A percentile compares a stretch with the other conserved stretches of the same genome.
Evolutionary conservation across 768 basidiomycete species (phyloP).

Genomic region (Hygrocybe coccinea): DNA sequence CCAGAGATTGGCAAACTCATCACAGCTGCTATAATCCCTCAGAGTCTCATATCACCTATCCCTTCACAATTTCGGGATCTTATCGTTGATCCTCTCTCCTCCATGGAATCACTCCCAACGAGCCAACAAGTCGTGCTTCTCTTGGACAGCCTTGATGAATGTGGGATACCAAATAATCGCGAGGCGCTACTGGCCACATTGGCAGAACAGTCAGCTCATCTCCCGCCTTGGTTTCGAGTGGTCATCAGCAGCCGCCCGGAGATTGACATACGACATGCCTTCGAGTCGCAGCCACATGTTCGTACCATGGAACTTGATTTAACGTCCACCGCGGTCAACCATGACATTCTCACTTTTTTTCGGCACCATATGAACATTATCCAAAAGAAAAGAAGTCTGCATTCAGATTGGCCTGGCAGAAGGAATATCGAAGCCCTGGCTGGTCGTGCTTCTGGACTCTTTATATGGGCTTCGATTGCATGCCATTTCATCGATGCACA

Average conservation of each 20-base stretch:
- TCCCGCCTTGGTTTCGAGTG: conserved; percentile 15
- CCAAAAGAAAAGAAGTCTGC: neutral
- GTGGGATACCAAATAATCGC: conserved; percentile 9
- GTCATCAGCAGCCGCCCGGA: conserved; percentile 18
- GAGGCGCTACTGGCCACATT: conserved; percentile 10
- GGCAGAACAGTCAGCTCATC: conserved; percentile 3
- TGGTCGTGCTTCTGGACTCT: conserved; percentile 12
- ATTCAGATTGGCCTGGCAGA: conserved; percentile 14
- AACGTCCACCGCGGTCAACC: neutral
- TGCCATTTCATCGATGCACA: conserved; percentile 15
- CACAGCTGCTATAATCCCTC: neutral
- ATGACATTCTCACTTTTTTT: conserved; percentile 6
- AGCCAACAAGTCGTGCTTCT: conserved; percentile 14
- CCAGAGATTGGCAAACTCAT: neutral
- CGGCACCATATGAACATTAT: neutral
- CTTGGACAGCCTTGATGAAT: conserved; percentile 23
- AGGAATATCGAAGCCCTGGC: conserved; percentile 5
- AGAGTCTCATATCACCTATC: neutral
- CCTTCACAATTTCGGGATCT: conserved; percentile 3
- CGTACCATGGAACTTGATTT: neutral
- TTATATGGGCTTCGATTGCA: conserved; percentile 21
- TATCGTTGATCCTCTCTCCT: neutral
- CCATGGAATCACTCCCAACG: neutral
- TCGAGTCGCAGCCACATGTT: neutral
- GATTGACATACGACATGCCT: conserved; percentile 10